Evolutionary conservation across 1,284 basidiomycete species (phyloP).

Genomic region (Ceratobasidium sp.): DNA sequence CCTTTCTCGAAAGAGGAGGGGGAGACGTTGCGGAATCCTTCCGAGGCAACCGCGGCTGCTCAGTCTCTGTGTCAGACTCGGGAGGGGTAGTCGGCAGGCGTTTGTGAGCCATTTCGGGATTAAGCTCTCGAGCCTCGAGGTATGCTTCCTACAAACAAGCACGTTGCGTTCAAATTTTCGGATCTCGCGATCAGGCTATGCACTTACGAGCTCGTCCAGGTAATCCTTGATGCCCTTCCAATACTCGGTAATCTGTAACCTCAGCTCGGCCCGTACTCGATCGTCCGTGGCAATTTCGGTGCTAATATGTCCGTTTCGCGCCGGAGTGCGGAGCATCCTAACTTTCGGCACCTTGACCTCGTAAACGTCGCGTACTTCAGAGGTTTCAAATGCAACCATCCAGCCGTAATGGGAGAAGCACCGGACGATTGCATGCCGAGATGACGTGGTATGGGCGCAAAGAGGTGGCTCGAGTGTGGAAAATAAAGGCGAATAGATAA

Average conservation of each 20-base stretch:
- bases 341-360: conserved; percentile 61
- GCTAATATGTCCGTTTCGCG: background rate
- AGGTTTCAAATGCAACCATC: conserved; percentile 57
- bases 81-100: conserved; percentile 47
- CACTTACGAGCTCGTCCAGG: conserved; percentile 64
- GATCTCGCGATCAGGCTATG: background rate
- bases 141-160: conserved; percentile 34
- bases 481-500: conserved; percentile 63
- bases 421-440: conserved; percentile 55
- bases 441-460: conserved; percentile 61
- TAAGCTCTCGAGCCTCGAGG: conserved; percentile 52
- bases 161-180: background rate
- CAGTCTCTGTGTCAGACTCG: conserved; percentile 45
- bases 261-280: conserved; percentile 47
- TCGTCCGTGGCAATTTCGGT: background rate
- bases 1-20: conserved; percentile 2
- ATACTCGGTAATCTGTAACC: conserved; percentile 66
- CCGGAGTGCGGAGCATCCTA: conserved; percentile 23
- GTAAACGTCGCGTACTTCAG: conserved; percentile 61
- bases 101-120: conserved; percentile 36
- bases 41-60: conserved; percentile 54
- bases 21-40: conserved; percentile 49
- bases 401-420: conserved; percentile 56
- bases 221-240: conserved; percentile 68
- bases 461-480: conserved; percentile 53